Evolutionary conservation across 495 filamentous ascomycete genomes (phyloP).

Genomic region (Aspergillus wentii): DNA sequence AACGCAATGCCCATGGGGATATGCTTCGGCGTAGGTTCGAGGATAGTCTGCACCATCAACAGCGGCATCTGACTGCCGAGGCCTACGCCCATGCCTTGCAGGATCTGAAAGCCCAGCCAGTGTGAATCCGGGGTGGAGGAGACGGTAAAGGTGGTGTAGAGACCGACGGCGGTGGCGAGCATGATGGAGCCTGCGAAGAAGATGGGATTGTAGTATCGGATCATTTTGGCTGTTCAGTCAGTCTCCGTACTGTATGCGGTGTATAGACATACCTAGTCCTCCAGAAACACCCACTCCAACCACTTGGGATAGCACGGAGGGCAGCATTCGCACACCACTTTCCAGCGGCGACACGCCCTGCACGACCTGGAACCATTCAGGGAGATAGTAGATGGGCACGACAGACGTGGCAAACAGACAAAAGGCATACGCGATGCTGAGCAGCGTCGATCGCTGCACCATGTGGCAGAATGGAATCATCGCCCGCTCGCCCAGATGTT

Average conservation of each 20-base stretch:
- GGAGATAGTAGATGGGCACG: constrained; percentile 26
- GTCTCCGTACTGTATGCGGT: constrained; percentile 1
- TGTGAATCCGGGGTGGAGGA: constrained; percentile 27
- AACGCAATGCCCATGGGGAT: constrained; percentile 51
- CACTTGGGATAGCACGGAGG: constrained; percentile 6
- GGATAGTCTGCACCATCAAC: constrained; percentile 53
- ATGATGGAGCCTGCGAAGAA: constrained; percentile 21
- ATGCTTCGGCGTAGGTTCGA: constrained; percentile 38
- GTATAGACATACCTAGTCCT: constrained; percentile 1
- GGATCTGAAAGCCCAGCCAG: constrained; percentile 23
- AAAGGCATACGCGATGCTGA: too few species aligned
- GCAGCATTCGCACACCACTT: constrained; percentile 19
- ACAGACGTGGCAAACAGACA: too few species aligned
- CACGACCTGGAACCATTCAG: constrained; percentile 35
- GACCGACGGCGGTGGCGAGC: constrained; percentile 20
- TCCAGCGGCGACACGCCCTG: constrained; percentile 19
- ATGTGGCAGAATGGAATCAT: constrained; percentile 42
- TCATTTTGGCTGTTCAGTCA: constrained; percentile 6
- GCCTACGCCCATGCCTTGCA: constrained; percentile 29
- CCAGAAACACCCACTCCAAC: constrained; percentile 6
- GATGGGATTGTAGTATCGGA: constrained; percentile 31
- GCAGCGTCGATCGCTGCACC: too few species aligned
- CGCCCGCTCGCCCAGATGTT: constrained; percentile 37
- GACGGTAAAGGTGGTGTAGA: constrained; percentile 25
- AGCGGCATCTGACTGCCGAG: constrained; percentile 57